phyloP scores from a whole-genome alignment of 2,329 filamentous ascomycete genomes.

The Aureobasidium sp. region DNA sequence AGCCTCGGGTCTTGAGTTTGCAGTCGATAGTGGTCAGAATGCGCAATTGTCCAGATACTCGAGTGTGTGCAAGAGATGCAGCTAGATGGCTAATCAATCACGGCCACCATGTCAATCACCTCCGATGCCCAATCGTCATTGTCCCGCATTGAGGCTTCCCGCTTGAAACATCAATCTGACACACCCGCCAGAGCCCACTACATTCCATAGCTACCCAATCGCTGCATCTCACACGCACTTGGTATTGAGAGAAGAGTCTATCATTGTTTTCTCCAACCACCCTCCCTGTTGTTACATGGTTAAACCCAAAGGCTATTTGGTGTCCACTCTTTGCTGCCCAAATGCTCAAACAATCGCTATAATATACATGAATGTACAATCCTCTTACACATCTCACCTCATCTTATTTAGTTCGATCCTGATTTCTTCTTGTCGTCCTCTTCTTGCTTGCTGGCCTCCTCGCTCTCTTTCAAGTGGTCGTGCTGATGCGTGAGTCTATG shows the following conservation, averaged over 20 bases:
- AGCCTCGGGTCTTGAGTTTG: not conserved
- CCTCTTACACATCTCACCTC: not conserved
- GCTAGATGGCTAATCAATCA: not conserved
- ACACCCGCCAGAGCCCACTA: not conserved
- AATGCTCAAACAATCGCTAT: slow-evolving; percentile 1
- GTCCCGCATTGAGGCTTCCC: not conserved
- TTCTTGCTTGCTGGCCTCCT: slow-evolving; percentile 29
- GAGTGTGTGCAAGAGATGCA: not conserved
- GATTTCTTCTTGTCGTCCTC: slow-evolving; percentile 1
- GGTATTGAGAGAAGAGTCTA: slow-evolving; percentile 1
- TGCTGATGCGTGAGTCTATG: slow-evolving; percentile 78
- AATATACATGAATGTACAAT: slow-evolving; percentile 5
- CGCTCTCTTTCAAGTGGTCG: slow-evolving; percentile 18
- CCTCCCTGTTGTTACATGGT: not conserved
- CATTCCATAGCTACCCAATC: not conserved
- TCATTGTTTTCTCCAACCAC: not conserved
- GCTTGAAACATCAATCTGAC: not conserved
- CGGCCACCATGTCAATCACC: not conserved
- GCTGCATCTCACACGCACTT: not conserved
- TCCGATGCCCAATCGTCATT: slow-evolving; percentile 3
- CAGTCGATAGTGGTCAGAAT: not conserved
- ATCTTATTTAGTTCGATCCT: not conserved
- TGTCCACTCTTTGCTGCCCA: not conserved
- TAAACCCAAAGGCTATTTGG: not conserved
- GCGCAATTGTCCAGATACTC: not conserved